Evolutionary conservation across 768 basidiomycete genomes (phyloP), one percentile per base, ranked within the genome.

Genomic region (Leccinum arenicola): DNA sequence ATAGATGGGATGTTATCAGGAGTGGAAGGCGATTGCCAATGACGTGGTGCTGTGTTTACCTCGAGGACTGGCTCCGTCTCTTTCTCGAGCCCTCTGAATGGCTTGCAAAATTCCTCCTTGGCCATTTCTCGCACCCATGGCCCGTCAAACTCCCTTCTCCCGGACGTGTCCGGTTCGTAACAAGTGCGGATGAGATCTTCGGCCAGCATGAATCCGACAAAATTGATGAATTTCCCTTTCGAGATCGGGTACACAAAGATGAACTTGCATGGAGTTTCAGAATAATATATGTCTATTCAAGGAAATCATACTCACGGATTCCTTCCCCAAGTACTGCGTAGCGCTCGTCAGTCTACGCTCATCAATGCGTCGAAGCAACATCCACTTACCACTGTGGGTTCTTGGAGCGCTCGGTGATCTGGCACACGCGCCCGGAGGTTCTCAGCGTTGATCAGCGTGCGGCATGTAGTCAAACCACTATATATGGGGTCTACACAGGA

Each of bases 201-300:
- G 25, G 75, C 73, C 19, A 79, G 68, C 25, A 71, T 76, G 64
- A 86, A 85, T 1, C 84, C 85, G 17, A 80, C 87, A 57, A 88
- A 78, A 64, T 88, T 91, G 63, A 91, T 74, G 59, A 78, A 71
- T 62, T 76, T 80, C 6, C 86, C 85, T 31, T 76, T 76, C 3
- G 82, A 76, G 14, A 89, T 83, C 0, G 86, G 81, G 68, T 89
- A 89, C 2, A 78, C 80, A 15, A 89, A 77, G 45, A 87, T 68
- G 66, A 83, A 83, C 88, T 89, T 31, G 17, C 11, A 21, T 52
- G 3, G 17, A 3, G 21, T 38, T 50, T 58, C 50, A 62, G 52
- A 55, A 29, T n/a, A n/a, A 27, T 31, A 21, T 19, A 27, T 1
- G 23, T 4, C 29, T 19, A 9, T 43, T 49, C n/a, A 43, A 19